Base-by-base conservation (phyloP, 352 stramenopile species). In the Phytophthora chlamydospora region DNA sequence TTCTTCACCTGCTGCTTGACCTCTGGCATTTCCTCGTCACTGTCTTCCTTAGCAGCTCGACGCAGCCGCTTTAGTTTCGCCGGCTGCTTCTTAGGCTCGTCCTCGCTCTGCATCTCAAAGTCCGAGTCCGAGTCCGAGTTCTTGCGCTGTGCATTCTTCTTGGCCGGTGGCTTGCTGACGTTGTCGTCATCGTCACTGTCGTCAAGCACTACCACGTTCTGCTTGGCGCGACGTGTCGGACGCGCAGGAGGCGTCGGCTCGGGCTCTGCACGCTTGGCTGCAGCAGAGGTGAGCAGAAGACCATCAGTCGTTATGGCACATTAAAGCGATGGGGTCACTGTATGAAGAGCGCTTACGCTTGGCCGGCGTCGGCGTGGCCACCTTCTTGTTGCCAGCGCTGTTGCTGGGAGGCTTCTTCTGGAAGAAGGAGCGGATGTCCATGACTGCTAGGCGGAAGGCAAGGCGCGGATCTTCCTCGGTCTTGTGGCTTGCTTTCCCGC, bases 351-450 rank as follows among this genome's bases (percentile, higher is more conserved):
- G 17, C 69, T 32, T 68, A 77, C 69, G 43, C 48, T 77, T 77
- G 35, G 56, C 41, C 16, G 60, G 52, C 14, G 64, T 67, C 14
- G 56, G 52, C 11, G 64, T 67, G 12, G 34, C 45, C 10, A 40
- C 33, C 38, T 83, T 73, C 55, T 76, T 76, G 17, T 32, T 66
- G 29, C 48, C 60, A 29, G 24, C 24, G 24, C 24, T 29, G 21
- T 49, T 59, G 14, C 29, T 57, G 6, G 58, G 33, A 45, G 68
- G 53, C 47, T 86, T 83, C 49, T 89, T 76, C 52, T 77, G 51
- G 66, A 96, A 96, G 57, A 96, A 96, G 55, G 81, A 84, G 48
- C 87, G 85, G 59, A 96, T 96, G 71, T 96, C 87, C 87, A 96
- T 73, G 14, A 29, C 42, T 35, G 50, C 42, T 12, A 32, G 60